Percentiles rank a stretch among this genome's conserved stretches.
These are phyloP conservation scores for Lycium barbarum DNA, from an alignment of 257 asterid genomes.

Conservation along the genomic window DNA sequence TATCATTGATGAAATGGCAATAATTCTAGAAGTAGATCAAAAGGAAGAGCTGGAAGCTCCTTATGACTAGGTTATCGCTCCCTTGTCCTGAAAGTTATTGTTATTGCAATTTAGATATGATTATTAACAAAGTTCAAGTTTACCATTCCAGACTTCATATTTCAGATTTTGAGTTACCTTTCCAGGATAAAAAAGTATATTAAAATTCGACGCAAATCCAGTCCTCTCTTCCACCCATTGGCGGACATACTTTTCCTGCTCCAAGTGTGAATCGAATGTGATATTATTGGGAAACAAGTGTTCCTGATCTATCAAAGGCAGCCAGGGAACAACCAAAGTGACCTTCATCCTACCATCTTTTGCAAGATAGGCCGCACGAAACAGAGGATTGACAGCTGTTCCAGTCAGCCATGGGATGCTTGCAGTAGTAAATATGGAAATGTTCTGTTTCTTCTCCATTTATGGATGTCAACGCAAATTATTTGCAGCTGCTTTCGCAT, in stretches of 20 bases:
- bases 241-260: conserved; percentile 82
- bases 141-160: background rate
- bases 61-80: background rate
- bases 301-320: conserved; percentile 77
- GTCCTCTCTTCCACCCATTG: conserved; percentile 89
- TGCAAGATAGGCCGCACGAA: conserved; percentile 95
- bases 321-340: conserved; percentile 94
- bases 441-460: conserved; percentile 50
- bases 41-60: background rate
- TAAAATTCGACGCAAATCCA: conserved; percentile 61
- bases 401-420: conserved; percentile 99
- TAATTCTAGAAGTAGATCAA: conserved; percentile 16
- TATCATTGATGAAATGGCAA: background rate
- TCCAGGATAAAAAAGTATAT: conserved; percentile 84
- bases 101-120: background rate
- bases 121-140: background rate
- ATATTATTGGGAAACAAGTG: conserved; percentile 79
- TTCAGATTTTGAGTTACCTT: conserved; percentile 50
- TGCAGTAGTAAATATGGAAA: conserved; percentile 94
- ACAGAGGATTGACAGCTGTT: conserved; percentile 94
- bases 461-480: background rate
- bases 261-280: conserved; percentile 68
- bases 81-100: background rate
- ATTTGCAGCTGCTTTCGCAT: background rate
- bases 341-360: conserved; percentile 65